Base-by-base conservation (phyloP, 768 basidiomycete species). In the Russula sp. region DNA sequence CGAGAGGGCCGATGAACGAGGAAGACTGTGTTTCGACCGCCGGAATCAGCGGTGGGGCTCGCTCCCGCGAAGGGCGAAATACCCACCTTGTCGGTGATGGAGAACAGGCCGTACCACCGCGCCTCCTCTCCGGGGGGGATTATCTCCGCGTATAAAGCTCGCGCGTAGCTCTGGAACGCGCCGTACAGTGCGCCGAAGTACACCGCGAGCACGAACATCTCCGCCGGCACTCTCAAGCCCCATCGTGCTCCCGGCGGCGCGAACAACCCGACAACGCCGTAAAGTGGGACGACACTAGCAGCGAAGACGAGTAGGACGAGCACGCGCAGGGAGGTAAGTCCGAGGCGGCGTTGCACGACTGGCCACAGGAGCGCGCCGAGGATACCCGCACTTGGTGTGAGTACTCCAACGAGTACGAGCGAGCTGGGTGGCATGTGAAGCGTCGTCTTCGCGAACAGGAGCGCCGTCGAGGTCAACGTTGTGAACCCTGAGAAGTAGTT, bases 401-500 rank as follows among this genome's bases (percentile, higher is more conserved):
- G 78, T 10, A 88, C 80, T 7, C 91, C 91, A 45, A 96, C 80
- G 65, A 94, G 75, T 59, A 94, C 84, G 54, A 96, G 84, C 1
- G 88, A 80, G 0, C 88, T 85, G 0, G 94, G 71, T 0, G 82
- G 75, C 88, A 99, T 92, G 69, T 86, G 79, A 18, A 98, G 80
- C 0, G 87, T 79, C 1, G 94, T 96, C 72, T 96, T 97, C 0
- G 85, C 94, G 70, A 96, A 98, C 0, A 99, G 82, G 59, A 98
- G 83, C 0, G 96, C 91, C 0, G 92, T 93, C 0, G 91, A 91
- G 0, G 93, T 94, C 51, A 97, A 88, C 0, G 95, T 97, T 3
- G 94, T 91, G 74, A 95, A 94, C 2, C 88, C 91, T 92, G 34
- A 34, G 35, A 4, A 14, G n/a, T 20, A 4, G 14, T n/a, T 9